These are phyloP conservation scores for Erythrobasidium hasegawianum DNA, from an alignment of 1,284 basidiomycete species.

Conservation along the genomic window DNA sequence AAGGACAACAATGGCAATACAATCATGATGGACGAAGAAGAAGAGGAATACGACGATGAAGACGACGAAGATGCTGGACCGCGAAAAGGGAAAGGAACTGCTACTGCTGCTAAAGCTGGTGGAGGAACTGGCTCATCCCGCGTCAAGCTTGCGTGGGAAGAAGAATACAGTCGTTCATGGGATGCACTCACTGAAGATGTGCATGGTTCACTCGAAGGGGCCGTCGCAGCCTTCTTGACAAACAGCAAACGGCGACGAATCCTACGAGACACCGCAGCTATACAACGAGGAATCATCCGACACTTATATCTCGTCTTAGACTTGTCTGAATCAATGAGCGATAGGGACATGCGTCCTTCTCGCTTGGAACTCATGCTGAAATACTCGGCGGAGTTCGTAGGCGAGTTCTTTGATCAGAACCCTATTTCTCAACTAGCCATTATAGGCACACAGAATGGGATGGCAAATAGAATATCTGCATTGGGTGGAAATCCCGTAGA, in stretches of 20 bases:
- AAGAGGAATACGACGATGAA: slow-evolving; percentile 9
- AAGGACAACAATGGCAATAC: too few relatives aligned
- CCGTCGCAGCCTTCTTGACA: slow-evolving; percentile 84
- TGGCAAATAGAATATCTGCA: slow-evolving; percentile 79
- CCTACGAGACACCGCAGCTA: slow-evolving; percentile 73
- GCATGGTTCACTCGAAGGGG: slow-evolving; percentile 78
- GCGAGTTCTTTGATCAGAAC: slow-evolving; percentile 99
- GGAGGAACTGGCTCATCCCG: background rate
- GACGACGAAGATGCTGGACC: slow-evolving; percentile 23
- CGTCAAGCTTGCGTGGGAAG: slow-evolving; percentile 67
- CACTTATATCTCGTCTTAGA: slow-evolving; percentile 89
- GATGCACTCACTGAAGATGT: slow-evolving; percentile 96
- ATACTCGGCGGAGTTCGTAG: slow-evolving; percentile 77
- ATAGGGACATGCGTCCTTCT: slow-evolving; percentile 91
- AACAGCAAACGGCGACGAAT: slow-evolving; percentile 70
- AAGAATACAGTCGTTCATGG: slow-evolving; percentile 89
- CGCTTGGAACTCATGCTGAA: slow-evolving; percentile 84
- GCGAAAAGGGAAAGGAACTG: too few relatives aligned
- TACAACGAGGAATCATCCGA: slow-evolving; percentile 91
- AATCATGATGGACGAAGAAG: background rate
- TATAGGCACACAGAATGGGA: slow-evolving; percentile 82
- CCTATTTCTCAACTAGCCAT: slow-evolving; percentile 94
- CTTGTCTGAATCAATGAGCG: slow-evolving; percentile 84
- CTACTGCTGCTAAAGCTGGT: background rate
- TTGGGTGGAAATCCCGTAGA: slow-evolving; percentile 95